Base-by-base conservation (phyloP, 2,329 filamentous ascomycete species). In the Stemphylium vesicarium region DNA sequence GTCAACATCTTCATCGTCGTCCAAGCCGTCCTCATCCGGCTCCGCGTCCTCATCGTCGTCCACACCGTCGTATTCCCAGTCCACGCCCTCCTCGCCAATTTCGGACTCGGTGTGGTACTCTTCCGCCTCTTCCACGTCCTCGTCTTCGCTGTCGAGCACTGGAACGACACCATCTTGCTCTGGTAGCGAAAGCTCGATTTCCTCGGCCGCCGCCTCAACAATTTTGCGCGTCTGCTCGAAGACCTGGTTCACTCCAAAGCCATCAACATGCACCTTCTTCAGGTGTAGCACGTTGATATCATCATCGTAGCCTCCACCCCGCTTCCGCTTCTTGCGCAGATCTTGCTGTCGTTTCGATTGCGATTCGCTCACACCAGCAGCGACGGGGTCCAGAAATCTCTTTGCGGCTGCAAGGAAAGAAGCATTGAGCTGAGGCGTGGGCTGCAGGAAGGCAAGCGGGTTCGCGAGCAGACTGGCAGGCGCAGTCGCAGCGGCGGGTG, bases 161-260 rank as follows among this genome's bases (percentile, higher is more conserved):
- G 68, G 49, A 3, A 69, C 58, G 9, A 68, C 29, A 9, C 58
- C 56, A 18, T 58, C 63, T 20, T 71, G 48, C 46, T 73, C 75
- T 43, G 74, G 77, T 38, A 81, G 73, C 31, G 73, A 80, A 63
- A 70, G 76, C 65, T 84, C 81, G 3, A 84, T 79, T 67, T 88
- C 82, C 15, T 79, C 75, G 38, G 79, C 79, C 6, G 87, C 77
- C 41, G 87, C 85, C 59, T 89, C 83, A 53, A 98, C 87, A 16
- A 98, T 91, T 66, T 90, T 86, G 69, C 88, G 88, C 8, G 92
- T 90, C 78, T 99, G 95, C 75, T 97, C 91, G 90, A 94, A 99
- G 38, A 99, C 88, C 76, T 98, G 94, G 16, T 88, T 86, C 10
- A 90, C 88, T 66, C 90, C 90, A 65, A 98, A 96, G 0, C 94